Percentiles rank a stretch among this genome's conserved stretches.
Evolutionary conservation across 2,329 filamentous ascomycete species (phyloP).

Genomic region (Trichoderma breve): DNA sequence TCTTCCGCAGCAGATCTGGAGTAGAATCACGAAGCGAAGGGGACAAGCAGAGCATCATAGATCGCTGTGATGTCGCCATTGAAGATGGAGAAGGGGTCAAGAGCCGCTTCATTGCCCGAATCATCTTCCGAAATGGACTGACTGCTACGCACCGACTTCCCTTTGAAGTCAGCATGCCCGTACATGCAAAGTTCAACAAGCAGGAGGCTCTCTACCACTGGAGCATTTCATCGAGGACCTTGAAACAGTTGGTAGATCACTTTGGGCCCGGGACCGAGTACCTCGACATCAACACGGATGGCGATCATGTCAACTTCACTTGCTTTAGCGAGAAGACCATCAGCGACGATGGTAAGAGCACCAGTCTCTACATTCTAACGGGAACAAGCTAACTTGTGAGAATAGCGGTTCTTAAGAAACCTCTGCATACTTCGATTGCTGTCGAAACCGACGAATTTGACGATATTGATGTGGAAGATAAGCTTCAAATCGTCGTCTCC

Average conservation of each 20-base stretch:
- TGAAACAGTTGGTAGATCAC: conserved; percentile 75
- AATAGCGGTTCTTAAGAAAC: conserved; percentile 74
- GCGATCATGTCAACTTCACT: conserved; percentile 72
- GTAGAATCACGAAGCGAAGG: conserved; percentile 56
- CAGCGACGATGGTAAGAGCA: conserved; percentile 50
- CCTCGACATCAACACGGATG: conserved; percentile 73
- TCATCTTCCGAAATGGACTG: conserved; percentile 72
- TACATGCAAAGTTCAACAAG: conserved; percentile 72
- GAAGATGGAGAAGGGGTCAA: conserved; percentile 69
- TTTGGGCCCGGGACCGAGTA: conserved; percentile 79
- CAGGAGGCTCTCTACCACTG: conserved; percentile 66
- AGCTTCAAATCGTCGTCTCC: conserved; percentile 75
- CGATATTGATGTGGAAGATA: conserved; percentile 69
- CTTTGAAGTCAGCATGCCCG: conserved; percentile 70
- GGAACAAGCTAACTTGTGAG: conserved; percentile 19
- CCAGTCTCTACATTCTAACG: neutral
- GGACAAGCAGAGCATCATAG: conserved; percentile 68
- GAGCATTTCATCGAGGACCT: conserved; percentile 67
- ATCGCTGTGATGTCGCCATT: conserved; percentile 70
- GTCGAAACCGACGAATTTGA: conserved; percentile 76
- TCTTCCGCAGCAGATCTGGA: conserved; percentile 66
- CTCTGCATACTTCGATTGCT: conserved; percentile 75
- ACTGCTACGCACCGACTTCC: conserved; percentile 75
- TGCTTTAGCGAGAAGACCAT: conserved; percentile 79
- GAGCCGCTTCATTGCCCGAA: conserved; percentile 71